These are phyloP conservation scores for Kluyveromyces sp. DNA, from an alignment of 1,139 yeast species.

Conservation along the genomic window DNA sequence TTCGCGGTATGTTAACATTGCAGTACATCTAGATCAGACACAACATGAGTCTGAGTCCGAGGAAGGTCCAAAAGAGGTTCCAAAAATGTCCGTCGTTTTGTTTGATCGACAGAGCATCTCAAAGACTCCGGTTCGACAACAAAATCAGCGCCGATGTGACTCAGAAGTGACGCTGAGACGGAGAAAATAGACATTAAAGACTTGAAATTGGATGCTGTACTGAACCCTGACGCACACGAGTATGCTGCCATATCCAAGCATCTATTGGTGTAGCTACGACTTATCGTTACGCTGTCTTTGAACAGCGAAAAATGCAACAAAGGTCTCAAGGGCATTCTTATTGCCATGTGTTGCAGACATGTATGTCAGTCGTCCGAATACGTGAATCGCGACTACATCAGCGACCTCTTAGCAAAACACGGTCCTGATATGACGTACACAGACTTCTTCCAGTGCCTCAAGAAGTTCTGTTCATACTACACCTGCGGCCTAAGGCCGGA, in stretches of 20 bases:
- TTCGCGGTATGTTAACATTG: slow-evolving; percentile 49
- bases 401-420: slow-evolving; percentile 25
- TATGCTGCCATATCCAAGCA: slow-evolving; percentile 75
- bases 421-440: slow-evolving; percentile 15
- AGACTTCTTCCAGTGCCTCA: slow-evolving; percentile 42
- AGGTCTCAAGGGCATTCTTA: slow-evolving; percentile 48
- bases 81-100: slow-evolving; percentile 37
- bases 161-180: slow-evolving; percentile 39
- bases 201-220: slow-evolving; percentile 43
- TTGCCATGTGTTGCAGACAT: slow-evolving; percentile 95
- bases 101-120: slow-evolving; percentile 69
- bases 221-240: slow-evolving; percentile 26
- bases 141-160: slow-evolving; percentile 37
- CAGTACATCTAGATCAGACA: slow-evolving; percentile 8
- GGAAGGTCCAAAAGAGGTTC: background rate
- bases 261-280: slow-evolving; percentile 84
- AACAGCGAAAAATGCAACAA: slow-evolving; percentile 33
- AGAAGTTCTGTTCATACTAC: slow-evolving; percentile 80
- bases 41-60: background rate
- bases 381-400: slow-evolving; percentile 41
- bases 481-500: slow-evolving; percentile 55
- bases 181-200: slow-evolving; percentile 76
- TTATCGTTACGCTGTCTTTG: slow-evolving; percentile 61
- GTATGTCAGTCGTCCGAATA: slow-evolving; percentile 55
- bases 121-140: slow-evolving; percentile 69